Conservation (phyloP, 1,284 basidiomycete genomes). For the Rhizopogon parksii region DNA sequence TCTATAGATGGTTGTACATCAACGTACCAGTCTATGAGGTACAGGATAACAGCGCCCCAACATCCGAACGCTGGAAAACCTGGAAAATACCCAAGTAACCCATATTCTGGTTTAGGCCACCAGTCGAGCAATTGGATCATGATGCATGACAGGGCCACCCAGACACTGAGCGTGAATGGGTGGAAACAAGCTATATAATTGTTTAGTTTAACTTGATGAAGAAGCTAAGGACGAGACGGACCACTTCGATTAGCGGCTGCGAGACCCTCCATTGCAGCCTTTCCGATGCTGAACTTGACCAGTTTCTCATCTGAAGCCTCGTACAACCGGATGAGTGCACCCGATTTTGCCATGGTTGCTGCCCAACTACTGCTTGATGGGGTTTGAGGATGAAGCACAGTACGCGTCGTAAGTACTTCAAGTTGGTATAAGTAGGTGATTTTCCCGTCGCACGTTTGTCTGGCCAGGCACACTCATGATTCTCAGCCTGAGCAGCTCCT, state of each 20-base stretch:
- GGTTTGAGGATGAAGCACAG: neutral
- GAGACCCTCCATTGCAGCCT: constrained; percentile 64
- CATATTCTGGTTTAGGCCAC: constrained; percentile 48
- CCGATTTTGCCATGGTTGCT: constrained; percentile 20
- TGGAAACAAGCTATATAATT: constrained; percentile 48
- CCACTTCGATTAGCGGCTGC: constrained; percentile 62
- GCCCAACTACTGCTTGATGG: neutral
- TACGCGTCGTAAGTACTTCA: too few relatives aligned
- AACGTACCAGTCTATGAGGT: constrained; percentile 63
- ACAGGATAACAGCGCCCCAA: constrained; percentile 58
- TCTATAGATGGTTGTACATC: neutral
- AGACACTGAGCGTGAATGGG: constrained; percentile 51
- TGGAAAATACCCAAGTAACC: constrained; percentile 44
- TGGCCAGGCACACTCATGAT: constrained; percentile 46
- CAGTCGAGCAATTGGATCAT: constrained; percentile 57
- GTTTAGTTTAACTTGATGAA: neutral
- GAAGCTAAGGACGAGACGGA: constrained; percentile 25
- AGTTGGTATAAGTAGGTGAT: too few relatives aligned
- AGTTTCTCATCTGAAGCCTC: constrained; percentile 45
- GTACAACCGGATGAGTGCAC: constrained; percentile 52
- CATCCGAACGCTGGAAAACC: constrained; percentile 63
- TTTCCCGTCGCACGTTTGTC: constrained; percentile 32
- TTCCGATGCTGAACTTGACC: constrained; percentile 61
- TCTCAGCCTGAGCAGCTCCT: too few relatives aligned
- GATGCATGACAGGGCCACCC: constrained; percentile 51